Evolutionary conservation across 2,329 filamentous ascomycete genomes (phyloP).

Genomic region (Botryotinia narcissicola): DNA sequence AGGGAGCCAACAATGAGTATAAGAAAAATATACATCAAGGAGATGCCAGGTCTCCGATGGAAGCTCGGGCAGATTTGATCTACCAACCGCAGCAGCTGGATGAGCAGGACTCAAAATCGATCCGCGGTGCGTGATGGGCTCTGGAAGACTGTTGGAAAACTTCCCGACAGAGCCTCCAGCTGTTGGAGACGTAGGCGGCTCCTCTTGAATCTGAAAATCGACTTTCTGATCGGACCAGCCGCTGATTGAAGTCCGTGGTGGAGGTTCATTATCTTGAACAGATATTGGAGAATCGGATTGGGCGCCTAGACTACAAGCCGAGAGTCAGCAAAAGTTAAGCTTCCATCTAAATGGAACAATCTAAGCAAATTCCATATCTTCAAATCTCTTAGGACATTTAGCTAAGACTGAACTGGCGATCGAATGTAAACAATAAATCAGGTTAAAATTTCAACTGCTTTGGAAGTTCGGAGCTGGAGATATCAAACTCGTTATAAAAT

Average conservation of each 20-base stretch:
- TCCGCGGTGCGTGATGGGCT: slow-evolving; percentile 20
- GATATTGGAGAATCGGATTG: slow-evolving; percentile 11
- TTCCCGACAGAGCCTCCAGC: neutral
- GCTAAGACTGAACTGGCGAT: neutral
- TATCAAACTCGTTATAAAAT: neutral
- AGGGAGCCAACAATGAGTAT: slow-evolving; percentile 74
- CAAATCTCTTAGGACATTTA: neutral
- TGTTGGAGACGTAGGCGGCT: neutral
- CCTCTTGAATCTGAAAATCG: slow-evolving; percentile 15
- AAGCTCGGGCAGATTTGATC: slow-evolving; percentile 28
- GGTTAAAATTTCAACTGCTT: neutral
- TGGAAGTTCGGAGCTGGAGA: neutral
- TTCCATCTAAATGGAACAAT: neutral
- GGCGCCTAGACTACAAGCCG: neutral
- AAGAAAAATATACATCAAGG: slow-evolving; percentile 71
- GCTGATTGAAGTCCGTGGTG: neutral
- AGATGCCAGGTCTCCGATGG: slow-evolving; percentile 44
- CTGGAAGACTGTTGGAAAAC: slow-evolving; percentile 1
- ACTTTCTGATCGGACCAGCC: slow-evolving; percentile 18
- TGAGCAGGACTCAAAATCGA: slow-evolving; percentile 29
- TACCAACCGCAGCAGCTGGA: slow-evolving; percentile 16
- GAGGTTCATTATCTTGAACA: neutral
- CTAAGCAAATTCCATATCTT: neutral
- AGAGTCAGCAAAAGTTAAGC: neutral
- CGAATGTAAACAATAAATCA: neutral